Evolutionary conservation across 768 basidiomycete genomes (phyloP).

Genomic region (Trametes gibbosa): DNA sequence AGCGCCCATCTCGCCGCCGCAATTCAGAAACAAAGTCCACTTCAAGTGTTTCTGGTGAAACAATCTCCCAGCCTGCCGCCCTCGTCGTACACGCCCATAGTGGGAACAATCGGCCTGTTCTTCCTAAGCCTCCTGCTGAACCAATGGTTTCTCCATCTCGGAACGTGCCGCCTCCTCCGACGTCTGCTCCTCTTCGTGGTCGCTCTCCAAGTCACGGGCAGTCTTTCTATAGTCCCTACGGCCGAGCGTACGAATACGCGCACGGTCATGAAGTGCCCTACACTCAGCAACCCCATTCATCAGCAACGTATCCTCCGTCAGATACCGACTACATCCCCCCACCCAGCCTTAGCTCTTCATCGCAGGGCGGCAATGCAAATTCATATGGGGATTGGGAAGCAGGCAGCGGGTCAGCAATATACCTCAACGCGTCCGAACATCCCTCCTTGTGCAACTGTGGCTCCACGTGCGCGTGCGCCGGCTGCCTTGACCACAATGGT

Average conservation of each 20-base stretch:
- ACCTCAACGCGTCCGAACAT: slow-evolving; percentile 27
- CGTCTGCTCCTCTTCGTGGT: slow-evolving; percentile 40
- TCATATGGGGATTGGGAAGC: slow-evolving; percentile 5
- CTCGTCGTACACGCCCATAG: slow-evolving; percentile 23
- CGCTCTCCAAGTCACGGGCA: slow-evolving; percentile 52
- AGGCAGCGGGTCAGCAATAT: neutral
- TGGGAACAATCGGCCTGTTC: slow-evolving; percentile 50
- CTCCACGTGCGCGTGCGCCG: slow-evolving; percentile 59
- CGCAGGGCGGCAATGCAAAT: no score
- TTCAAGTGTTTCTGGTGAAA: neutral
- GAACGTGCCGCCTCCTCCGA: slow-evolving; percentile 44
- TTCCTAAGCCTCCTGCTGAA: slow-evolving; percentile 50
- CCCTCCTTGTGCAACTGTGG: slow-evolving; percentile 63
- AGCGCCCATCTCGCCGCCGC: slow-evolving; percentile 8
- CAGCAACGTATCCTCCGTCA: neutral
- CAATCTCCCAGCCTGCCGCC: slow-evolving; percentile 22
- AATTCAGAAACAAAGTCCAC: slow-evolving; percentile 2
- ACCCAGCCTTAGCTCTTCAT: no score
- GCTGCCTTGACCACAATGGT: slow-evolving; percentile 55
- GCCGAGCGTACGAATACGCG: slow-evolving; percentile 57
- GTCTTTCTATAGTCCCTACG: slow-evolving; percentile 62
- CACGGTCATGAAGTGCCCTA: slow-evolving; percentile 33
- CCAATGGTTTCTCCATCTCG: slow-evolving; percentile 24
- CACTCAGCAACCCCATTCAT: neutral
- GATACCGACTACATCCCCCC: neutral